These are phyloP conservation scores for Henckelia pumila DNA, from an alignment of 257 asterid species.

Conservation along the genomic window DNA sequence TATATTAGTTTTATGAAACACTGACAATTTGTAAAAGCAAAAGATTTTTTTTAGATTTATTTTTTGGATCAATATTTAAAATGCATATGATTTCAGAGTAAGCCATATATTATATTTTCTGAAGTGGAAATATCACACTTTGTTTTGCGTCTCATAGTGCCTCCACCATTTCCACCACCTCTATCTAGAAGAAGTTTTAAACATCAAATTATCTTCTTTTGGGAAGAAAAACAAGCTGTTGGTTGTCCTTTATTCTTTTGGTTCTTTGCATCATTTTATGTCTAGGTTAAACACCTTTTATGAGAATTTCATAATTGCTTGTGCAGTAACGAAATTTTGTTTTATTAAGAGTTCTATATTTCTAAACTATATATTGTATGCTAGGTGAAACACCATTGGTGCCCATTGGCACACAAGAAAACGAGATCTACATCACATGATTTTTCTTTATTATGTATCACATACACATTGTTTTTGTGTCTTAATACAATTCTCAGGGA, in stretches of 20 bases:
- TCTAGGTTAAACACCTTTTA: slow-evolving; percentile 62
- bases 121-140: slow-evolving; percentile 27
- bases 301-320: too few species aligned
- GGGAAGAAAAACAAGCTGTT: slow-evolving; percentile 64
- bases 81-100: slow-evolving; percentile 6
- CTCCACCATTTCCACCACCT: slow-evolving; percentile 90
- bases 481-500: background rate
- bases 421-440: too few species aligned
- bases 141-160: slow-evolving; percentile 58
- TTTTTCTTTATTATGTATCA: too few species aligned
- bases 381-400: too few species aligned
- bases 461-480: too few species aligned
- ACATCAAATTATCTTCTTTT: slow-evolving; percentile 60
- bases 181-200: slow-evolving; percentile 62
- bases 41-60: background rate
- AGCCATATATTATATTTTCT: slow-evolving; percentile 7
- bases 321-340: too few species aligned
- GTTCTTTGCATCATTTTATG: slow-evolving; percentile 53
- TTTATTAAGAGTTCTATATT: background rate
- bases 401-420: too few species aligned
- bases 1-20: too few species aligned
- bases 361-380: slow-evolving; percentile 11
- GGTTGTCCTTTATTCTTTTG: slow-evolving; percentile 82
- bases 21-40: too few species aligned
- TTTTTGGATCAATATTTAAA: too few species aligned